phyloP scores from a whole-genome alignment of 768 basidiomycete genomes.

The Collybia mongolica region DNA sequence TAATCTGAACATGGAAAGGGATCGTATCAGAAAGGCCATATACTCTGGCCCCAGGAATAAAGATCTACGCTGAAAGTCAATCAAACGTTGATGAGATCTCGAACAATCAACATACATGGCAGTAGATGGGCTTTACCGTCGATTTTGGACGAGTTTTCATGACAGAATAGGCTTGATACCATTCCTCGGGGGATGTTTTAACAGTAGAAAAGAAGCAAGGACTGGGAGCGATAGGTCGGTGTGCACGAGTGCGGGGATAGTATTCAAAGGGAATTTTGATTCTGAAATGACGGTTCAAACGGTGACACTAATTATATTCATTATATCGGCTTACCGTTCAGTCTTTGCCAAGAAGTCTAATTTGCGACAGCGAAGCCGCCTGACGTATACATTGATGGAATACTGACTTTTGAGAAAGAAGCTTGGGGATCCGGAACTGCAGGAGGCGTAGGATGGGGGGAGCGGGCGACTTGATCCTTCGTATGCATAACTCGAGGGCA shows the following conservation, averaged over 20 bases:
- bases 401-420: slow-evolving; percentile 44
- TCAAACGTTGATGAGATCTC: not conserved
- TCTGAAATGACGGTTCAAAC: slow-evolving; percentile 23
- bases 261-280: slow-evolving; percentile 51
- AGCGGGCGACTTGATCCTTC: slow-evolving; percentile 29
- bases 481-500: slow-evolving; percentile 48
- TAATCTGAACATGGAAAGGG: slow-evolving; percentile 65
- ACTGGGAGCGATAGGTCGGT: slow-evolving; percentile 47
- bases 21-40: slow-evolving; percentile 57
- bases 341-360: slow-evolving; percentile 43
- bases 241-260: slow-evolving; percentile 52
- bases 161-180: slow-evolving; percentile 48
- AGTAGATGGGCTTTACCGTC: slow-evolving; percentile 37
- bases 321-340: slow-evolving; percentile 38
- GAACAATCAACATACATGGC: slow-evolving; percentile 43
- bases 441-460: slow-evolving; percentile 47
- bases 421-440: slow-evolving; percentile 30
- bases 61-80: slow-evolving; percentile 38
- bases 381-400: slow-evolving; percentile 40
- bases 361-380: slow-evolving; percentile 34
- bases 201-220: slow-evolving; percentile 55
- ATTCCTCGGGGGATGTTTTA: slow-evolving; percentile 67
- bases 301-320: not conserved
- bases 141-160: slow-evolving; percentile 36
- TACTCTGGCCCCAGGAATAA: slow-evolving; percentile 55